Evolutionary conservation across 2,329 filamentous ascomycete species (phyloP).

Genomic region (Phialophora macrospora): DNA sequence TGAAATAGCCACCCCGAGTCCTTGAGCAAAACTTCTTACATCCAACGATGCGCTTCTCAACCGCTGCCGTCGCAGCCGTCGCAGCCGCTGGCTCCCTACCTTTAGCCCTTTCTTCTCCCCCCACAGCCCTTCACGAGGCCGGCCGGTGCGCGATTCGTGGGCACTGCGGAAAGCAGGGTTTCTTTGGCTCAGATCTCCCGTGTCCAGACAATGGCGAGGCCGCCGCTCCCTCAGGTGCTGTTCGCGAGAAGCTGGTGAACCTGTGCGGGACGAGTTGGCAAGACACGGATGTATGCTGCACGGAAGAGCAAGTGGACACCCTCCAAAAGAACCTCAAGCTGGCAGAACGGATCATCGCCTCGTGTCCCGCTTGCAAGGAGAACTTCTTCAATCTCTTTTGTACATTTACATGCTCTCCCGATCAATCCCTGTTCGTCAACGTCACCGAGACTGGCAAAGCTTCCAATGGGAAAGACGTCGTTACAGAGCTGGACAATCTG

Average conservation of each 20-base stretch:
- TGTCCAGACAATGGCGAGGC: constrained; percentile 91
- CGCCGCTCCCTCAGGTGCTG: constrained; percentile 70
- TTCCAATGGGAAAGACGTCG: constrained; percentile 63
- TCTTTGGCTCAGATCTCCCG: constrained; percentile 87
- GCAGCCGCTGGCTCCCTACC: constrained; percentile 27
- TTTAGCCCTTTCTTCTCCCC: constrained; percentile 14
- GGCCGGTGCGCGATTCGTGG: constrained; percentile 90
- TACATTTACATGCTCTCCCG: constrained; percentile 95
- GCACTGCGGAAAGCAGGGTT: constrained; percentile 86
- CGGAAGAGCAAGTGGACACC: constrained; percentile 77
- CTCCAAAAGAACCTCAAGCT: constrained; percentile 84
- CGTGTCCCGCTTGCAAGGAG: constrained; percentile 94
- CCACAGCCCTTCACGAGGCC: constrained; percentile 71
- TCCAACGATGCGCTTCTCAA: constrained; percentile 25
- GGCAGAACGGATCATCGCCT: constrained; percentile 85
- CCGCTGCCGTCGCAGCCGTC: constrained; percentile 22
- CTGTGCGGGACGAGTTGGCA: constrained; percentile 89
- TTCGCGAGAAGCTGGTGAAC: constrained; percentile 77
- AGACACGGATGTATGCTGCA: constrained; percentile 82
- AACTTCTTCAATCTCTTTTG: constrained; percentile 99
- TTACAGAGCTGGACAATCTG: constrained; percentile 88
- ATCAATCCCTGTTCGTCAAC: constrained; percentile 95
- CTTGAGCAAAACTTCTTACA: not conserved
- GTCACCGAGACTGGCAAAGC: constrained; percentile 72
- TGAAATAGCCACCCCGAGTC: not conserved